These are phyloP conservation scores for Bacidia gigantensis DNA, from an alignment of 495 filamentous ascomycete genomes.

Conservation along the genomic window DNA sequence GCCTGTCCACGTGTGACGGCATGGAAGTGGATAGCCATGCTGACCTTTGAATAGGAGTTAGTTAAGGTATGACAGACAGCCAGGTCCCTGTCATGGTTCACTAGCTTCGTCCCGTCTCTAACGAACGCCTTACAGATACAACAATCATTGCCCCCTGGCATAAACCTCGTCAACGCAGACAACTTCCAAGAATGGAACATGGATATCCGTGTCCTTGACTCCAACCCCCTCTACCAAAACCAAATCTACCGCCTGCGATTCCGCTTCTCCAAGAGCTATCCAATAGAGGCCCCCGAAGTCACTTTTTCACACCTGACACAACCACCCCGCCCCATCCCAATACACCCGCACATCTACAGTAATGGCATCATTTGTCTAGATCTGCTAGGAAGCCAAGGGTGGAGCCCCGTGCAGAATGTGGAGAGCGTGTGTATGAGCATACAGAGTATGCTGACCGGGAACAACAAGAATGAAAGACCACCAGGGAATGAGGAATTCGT, in stretches of 20 bases:
- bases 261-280: slow-evolving; percentile 68
- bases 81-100: background rate
- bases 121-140: slow-evolving; percentile 25
- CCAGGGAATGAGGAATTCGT: slow-evolving; percentile 81
- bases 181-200: slow-evolving; percentile 83
- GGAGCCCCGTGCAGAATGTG: slow-evolving; percentile 93
- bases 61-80: slow-evolving; percentile 4
- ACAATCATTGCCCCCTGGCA: slow-evolving; percentile 48
- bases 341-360: slow-evolving; percentile 94
- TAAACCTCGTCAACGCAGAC: slow-evolving; percentile 64
- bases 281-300: slow-evolving; percentile 92
- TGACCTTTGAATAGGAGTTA: slow-evolving; percentile 7
- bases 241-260: slow-evolving; percentile 81
- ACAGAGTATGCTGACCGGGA: slow-evolving; percentile 95
- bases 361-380: slow-evolving; percentile 98
- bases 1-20: background rate
- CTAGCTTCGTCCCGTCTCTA: background rate
- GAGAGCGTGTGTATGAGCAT: slow-evolving; percentile 96
- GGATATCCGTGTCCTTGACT: slow-evolving; percentile 81
- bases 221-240: slow-evolving; percentile 76
- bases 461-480: slow-evolving; percentile 76
- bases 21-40: background rate
- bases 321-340: slow-evolving; percentile 59
- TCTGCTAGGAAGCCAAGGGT: slow-evolving; percentile 72
- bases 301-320: slow-evolving; percentile 47